These are phyloP conservation scores for Chalciporus sphaerocephalus DNA, from an alignment of 768 basidiomycete genomes.

Conservation along the genomic window DNA sequence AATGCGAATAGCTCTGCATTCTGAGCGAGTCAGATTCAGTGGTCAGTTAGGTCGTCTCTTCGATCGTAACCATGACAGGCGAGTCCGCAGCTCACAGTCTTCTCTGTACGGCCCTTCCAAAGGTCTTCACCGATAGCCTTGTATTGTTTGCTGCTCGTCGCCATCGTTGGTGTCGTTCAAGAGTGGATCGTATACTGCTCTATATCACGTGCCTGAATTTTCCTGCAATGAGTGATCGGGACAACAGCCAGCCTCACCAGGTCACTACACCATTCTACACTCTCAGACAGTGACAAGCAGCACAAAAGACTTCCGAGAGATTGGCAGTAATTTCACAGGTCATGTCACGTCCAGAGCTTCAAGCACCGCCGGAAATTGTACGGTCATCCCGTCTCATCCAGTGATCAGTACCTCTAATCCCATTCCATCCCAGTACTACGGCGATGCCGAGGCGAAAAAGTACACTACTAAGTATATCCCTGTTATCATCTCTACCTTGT, in stretches of 20 bases:
- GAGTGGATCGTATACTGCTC: slow-evolving; percentile 1
- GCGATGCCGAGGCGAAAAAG: slow-evolving; percentile 90
- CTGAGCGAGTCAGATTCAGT: too few relatives aligned
- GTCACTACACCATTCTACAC: neutral
- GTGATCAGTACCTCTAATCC: neutral
- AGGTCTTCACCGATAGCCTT: slow-evolving; percentile 91
- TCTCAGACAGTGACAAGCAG: neutral
- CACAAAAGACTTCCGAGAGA: neutral
- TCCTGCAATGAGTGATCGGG: neutral
- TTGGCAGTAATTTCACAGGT: neutral
- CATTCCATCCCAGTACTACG: slow-evolving; percentile 73
- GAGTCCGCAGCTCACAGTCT: slow-evolving; percentile 62
- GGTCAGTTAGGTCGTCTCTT: slow-evolving; percentile 11
- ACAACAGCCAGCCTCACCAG: too few relatives aligned
- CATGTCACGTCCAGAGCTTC: slow-evolving; percentile 87
- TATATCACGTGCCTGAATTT: slow-evolving; percentile 22
- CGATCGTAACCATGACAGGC: slow-evolving; percentile 16
- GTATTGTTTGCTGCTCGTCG: slow-evolving; percentile 75
- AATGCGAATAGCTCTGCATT: slow-evolving; percentile 96
- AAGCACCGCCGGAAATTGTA: slow-evolving; percentile 90
- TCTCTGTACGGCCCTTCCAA: slow-evolving; percentile 92
- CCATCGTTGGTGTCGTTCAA: slow-evolving; percentile 41
- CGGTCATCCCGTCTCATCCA: slow-evolving; percentile 21
- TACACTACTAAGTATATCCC: slow-evolving; percentile 84
- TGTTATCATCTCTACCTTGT: neutral